Percentiles rank a stretch among this genome's conserved stretches.
Evolutionary conservation across 768 basidiomycete genomes (phyloP).

Genomic region (Russula sp.): DNA sequence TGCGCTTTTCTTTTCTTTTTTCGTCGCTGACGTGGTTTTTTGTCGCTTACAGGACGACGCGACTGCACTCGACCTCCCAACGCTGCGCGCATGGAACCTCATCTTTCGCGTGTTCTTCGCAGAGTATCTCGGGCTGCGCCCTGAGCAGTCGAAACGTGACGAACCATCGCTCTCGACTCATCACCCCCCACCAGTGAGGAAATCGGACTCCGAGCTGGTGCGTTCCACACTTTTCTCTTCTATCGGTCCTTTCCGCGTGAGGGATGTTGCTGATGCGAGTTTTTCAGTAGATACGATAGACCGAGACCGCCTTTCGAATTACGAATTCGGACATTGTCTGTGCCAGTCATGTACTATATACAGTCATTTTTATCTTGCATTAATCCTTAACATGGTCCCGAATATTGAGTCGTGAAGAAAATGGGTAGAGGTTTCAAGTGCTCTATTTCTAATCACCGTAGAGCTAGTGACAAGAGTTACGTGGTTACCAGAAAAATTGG

Average conservation of each 20-base stretch:
- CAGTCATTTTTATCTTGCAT: background rate
- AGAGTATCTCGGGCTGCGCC: constrained; percentile 77
- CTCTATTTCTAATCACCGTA: too few species aligned
- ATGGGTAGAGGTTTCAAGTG: too few species aligned
- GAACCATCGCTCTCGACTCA: constrained; percentile 3
- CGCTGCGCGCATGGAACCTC: constrained; percentile 85
- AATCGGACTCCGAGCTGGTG: constrained; percentile 18
- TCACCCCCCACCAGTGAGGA: constrained; percentile 9
- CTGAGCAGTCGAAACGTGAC: constrained; percentile 31
- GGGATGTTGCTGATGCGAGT: background rate
- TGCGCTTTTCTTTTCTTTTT: constrained; percentile 4
- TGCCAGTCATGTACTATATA: background rate
- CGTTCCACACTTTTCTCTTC: background rate
- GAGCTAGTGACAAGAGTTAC: too few species aligned
- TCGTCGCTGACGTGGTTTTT: background rate
- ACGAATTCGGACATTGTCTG: background rate
- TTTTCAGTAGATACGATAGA: constrained; percentile 8
- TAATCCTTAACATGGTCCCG: background rate
- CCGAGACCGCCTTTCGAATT: background rate
- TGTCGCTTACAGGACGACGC: constrained; percentile 69
- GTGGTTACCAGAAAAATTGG: too few species aligned
- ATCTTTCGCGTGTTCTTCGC: constrained; percentile 82
- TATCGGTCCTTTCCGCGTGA: too few species aligned
- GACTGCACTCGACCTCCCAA: constrained; percentile 74
- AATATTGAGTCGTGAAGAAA: too few species aligned